phyloP scores from a whole-genome alignment of 2,329 filamentous ascomycete genomes.

The Phialophora tarda region DNA sequence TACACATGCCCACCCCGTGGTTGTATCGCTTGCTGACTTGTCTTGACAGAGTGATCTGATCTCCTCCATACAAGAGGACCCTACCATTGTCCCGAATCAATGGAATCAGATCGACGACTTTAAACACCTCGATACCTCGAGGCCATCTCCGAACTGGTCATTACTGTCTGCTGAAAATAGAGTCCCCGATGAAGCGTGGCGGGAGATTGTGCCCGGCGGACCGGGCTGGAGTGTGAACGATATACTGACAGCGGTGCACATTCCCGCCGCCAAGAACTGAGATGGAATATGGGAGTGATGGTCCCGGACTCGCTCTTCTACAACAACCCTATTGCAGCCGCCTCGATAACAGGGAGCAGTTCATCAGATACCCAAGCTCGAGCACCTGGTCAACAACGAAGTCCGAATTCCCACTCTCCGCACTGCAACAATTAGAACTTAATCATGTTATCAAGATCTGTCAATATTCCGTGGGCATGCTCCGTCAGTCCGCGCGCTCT shows the following conservation, averaged over 20 bases:
- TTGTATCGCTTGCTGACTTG: neutral
- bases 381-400: neutral
- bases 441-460: neutral
- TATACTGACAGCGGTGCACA: slow-evolving; percentile 58
- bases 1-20: neutral
- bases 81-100: slow-evolving; percentile 59
- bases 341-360: neutral
- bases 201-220: slow-evolving; percentile 67
- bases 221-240: slow-evolving; percentile 67
- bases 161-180: slow-evolving; percentile 66
- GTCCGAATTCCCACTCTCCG: neutral
- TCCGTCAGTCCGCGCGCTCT: neutral
- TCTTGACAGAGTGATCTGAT: slow-evolving; percentile 29
- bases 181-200: slow-evolving; percentile 70
- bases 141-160: slow-evolving; percentile 83
- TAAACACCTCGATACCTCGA: slow-evolving; percentile 84
- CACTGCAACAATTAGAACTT: neutral
- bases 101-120: slow-evolving; percentile 97
- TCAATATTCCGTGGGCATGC: neutral
- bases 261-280: neutral
- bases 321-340: neutral
- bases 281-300: neutral
- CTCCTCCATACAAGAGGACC: slow-evolving; percentile 37
- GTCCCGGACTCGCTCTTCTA: neutral
- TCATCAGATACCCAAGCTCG: neutral